phyloP scores from a whole-genome alignment of 257 asterid species.

The Paraleonurus japonicus region DNA sequence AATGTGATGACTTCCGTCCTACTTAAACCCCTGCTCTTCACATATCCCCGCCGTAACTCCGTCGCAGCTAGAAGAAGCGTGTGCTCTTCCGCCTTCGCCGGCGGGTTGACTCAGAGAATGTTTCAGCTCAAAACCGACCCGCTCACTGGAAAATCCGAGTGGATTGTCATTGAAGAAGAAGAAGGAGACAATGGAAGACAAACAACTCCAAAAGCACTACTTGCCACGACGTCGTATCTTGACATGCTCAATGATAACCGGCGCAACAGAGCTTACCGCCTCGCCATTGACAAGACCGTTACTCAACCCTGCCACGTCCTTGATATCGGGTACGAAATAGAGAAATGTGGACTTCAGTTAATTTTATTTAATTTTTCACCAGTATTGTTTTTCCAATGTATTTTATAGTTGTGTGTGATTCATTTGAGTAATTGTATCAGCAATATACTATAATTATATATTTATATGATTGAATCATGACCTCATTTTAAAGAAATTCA shows the following conservation, averaged over 20 bases:
- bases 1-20: constrained; percentile 37
- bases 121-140: constrained; percentile 82
- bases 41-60: constrained; percentile 20
- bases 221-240: constrained; percentile 74
- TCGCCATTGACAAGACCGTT: constrained; percentile 76
- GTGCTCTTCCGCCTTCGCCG: constrained; percentile 37
- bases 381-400: background rate
- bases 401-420: background rate
- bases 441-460: background rate
- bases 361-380: background rate
- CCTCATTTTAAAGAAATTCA: background rate
- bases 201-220: constrained; percentile 46
- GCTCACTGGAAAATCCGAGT: constrained; percentile 79
- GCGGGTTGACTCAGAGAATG: constrained; percentile 43
- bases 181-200: constrained; percentile 36
- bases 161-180: constrained; percentile 72
- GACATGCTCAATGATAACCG: constrained; percentile 91
- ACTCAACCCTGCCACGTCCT: constrained; percentile 88
- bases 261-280: constrained; percentile 67
- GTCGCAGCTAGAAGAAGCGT: constrained; percentile 41
- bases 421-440: background rate
- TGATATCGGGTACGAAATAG: constrained; percentile 71
- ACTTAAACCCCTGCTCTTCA: constrained; percentile 24
- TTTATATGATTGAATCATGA: background rate
- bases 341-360: background rate